Base-by-base conservation (phyloP, 2,329 filamentous ascomycete genomes). In the Ustulina deusta region DNA sequence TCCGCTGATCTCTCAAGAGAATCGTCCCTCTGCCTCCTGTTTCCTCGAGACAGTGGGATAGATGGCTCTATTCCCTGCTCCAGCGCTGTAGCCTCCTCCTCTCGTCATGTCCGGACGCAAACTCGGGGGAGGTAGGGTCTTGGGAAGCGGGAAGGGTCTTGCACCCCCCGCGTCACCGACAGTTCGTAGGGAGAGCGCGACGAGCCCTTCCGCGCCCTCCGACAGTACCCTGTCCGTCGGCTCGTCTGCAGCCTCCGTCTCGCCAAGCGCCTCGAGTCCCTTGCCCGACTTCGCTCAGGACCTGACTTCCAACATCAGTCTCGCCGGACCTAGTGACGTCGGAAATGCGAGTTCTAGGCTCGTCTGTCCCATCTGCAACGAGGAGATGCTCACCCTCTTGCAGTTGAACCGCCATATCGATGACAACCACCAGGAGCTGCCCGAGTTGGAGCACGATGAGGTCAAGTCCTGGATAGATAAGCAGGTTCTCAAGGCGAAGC, bases 401-500 rank as follows among this genome's bases (percentile, higher is more conserved):
- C 96, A 99, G 82, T 84, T 99, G 46, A 98, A 99, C 78, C 89
- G 90, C 74, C 87, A 89, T 73, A 87, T 97, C 76, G 94, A 97
- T 82, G 94, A 97, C 78, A 89, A 85, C 70, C 94, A 97, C 81
- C 92, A 94, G 79, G 94, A 97, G 76, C 87, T 97, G 15, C 92
- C 97, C 77, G 92, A 93, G 71, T 87, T 93, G 68, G 91, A 94
- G 77, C 94, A 97, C 78, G 93, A 97, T 79, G 93, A 97, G 81
- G 94, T 97, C 74, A 97, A 97, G 83, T 95, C 94, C 46, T 97
- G 94, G 94, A 97, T 97, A 81, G 93, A 97, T 83, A 92, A 93
- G 77, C 94, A 97, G 80, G 94, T 97, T 81, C 87, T 92, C 73
- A 97, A 97, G 79, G 94, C 94, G 11, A 97, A 96, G 80, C 91